A percentile compares a stretch with the other conserved stretches of the same genome.
Conservation (phyloP, 2,329 filamentous ascomycete species). For the Pseudogymnoascus sp. region DNA sequence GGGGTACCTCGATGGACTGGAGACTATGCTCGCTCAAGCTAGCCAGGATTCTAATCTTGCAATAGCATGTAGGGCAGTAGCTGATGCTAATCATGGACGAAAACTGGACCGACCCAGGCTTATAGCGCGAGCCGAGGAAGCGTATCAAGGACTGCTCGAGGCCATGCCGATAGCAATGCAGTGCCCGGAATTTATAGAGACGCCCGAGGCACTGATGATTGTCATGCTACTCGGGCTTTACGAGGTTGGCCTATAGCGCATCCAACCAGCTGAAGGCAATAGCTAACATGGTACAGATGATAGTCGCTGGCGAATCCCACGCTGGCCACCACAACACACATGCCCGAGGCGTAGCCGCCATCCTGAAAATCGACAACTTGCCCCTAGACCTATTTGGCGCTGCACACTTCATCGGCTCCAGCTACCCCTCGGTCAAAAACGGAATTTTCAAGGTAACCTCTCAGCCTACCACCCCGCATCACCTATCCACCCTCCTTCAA, state of each 20-base stretch:
- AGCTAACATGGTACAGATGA: conserved; percentile 12
- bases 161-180: conserved; percentile 15
- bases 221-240: conserved; percentile 20
- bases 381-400: conserved; percentile 10
- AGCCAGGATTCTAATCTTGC: conserved; percentile 17
- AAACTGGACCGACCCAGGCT: conserved; percentile 15
- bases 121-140: conserved; percentile 9
- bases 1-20: conserved; percentile 17
- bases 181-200: conserved; percentile 2
- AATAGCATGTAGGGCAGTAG: conserved; percentile 18
- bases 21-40: conserved; percentile 12
- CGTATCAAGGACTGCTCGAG: conserved; percentile 17
- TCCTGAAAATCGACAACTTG: conserved; percentile 11
- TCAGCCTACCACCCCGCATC: neutral
- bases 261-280: neutral
- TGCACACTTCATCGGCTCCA: neutral
- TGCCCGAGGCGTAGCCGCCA: conserved; percentile 15
- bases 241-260: conserved; percentile 13
- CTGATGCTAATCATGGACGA: conserved; percentile 17
- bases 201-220: conserved; percentile 13
- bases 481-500: neutral
- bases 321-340: conserved; percentile 15
- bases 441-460: neutral
- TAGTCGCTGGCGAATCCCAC: conserved; percentile 12
- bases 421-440: neutral